Evolutionary conservation across 2,329 filamentous ascomycete genomes (phyloP).

Genomic region (Venturia effusa): DNA sequence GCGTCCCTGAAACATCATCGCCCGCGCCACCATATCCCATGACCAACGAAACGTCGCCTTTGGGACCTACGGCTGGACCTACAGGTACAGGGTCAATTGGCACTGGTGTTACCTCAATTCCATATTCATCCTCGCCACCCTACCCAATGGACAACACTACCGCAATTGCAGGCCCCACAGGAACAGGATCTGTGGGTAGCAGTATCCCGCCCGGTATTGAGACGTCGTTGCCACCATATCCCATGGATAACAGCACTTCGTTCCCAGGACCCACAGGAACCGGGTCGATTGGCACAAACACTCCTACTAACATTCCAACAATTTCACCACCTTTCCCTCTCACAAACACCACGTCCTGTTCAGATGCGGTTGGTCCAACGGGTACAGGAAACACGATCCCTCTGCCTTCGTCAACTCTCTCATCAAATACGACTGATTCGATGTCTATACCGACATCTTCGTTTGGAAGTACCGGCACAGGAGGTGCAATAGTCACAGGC

Average conservation of each 20-base stretch:
- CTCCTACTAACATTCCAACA: neutral
- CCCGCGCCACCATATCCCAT: neutral
- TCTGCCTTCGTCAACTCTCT: neutral
- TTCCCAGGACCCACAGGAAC: neutral
- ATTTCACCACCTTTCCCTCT: neutral
- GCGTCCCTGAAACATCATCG: neutral
- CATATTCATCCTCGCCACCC: neutral
- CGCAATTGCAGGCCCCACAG: neutral
- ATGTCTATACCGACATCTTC: neutral
- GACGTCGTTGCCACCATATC: neutral
- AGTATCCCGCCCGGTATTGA: neutral
- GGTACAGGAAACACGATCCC: neutral
- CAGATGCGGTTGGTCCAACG: neutral
- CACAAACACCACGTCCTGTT: neutral
- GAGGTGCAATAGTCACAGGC: neutral
- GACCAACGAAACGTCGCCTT: neutral
- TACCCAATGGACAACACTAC: neutral
- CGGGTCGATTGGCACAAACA: neutral
- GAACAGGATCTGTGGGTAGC: neutral
- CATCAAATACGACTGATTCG: neutral
- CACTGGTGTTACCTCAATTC: neutral
- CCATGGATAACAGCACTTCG: neutral
- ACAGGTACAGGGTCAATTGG: neutral
- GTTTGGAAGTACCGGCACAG: neutral
- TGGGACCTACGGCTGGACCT: neutral